Conservation (phyloP, 768 basidiomycete species). For the Dictyophora rubrovolvata region DNA sequence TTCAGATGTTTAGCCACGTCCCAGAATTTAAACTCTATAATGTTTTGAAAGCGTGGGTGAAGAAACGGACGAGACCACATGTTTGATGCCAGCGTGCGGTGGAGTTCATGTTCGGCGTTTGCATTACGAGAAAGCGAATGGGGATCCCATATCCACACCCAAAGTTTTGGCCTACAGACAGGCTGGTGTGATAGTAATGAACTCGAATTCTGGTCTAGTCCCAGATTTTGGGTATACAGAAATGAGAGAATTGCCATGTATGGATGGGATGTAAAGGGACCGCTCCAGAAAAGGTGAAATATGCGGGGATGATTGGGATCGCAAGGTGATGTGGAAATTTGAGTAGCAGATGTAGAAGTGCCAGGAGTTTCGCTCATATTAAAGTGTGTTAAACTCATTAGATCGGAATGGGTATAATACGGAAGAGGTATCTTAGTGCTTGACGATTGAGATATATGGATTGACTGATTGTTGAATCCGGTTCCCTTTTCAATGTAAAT, state of each 20-base stretch:
- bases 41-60: conserved; percentile 31
- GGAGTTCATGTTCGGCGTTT: not conserved
- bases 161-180: conserved; percentile 36
- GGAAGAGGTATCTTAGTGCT: not conserved
- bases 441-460: not conserved
- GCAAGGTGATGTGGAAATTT: conserved; percentile 21
- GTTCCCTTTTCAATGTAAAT: not conserved
- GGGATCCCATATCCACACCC: conserved; percentile 42
- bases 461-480: not conserved
- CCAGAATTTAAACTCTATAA: conserved; percentile 40
- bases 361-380: not conserved
- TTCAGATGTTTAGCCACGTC: conserved; percentile 42
- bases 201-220: conserved; percentile 22
- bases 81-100: conserved; percentile 17
- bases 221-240: conserved; percentile 42
- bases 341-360: not conserved
- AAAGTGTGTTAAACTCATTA: not conserved
- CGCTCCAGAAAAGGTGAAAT: conserved; percentile 44
- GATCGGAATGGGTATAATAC: not conserved
- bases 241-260: conserved; percentile 39
- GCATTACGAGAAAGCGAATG: not conserved
- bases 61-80: conserved; percentile 39
- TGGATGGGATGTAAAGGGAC: conserved; percentile 39
- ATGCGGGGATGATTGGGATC: conserved; percentile 34
- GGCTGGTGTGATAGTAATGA: conserved; percentile 4